Evolutionary conservation across 163 green algal genomes (phyloP).

Genomic region (Scenedesmus sp.): DNA sequence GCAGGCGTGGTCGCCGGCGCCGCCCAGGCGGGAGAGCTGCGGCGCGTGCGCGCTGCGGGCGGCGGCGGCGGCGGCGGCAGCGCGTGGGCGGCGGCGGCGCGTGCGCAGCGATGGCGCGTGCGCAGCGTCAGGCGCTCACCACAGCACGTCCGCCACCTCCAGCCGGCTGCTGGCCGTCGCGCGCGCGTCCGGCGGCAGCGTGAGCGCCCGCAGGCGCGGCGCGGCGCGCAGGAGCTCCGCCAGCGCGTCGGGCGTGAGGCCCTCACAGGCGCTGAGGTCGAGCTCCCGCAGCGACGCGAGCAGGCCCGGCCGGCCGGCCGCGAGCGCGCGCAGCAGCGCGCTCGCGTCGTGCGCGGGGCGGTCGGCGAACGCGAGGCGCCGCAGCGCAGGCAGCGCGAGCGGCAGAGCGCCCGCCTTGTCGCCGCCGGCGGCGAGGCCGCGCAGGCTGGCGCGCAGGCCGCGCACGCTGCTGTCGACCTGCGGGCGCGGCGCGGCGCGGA

Average conservation of each 20-base stretch:
- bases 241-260: conserved; percentile 6
- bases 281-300: not conserved
- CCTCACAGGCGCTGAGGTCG: conserved; percentile 14
- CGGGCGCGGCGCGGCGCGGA: not conserved
- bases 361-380: conserved; percentile 7
- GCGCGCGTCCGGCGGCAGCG: not conserved
- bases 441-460: not conserved
- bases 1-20: conserved; percentile 22
- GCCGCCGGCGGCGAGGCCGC: not conserved
- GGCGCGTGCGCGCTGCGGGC: not conserved
- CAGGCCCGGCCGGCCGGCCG: not conserved
- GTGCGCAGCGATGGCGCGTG: not conserved
- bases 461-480: not conserved
- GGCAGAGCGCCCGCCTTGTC: not conserved
- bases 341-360: not conserved
- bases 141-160: conserved; percentile 10
- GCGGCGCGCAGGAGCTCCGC: conserved; percentile 2
- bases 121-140: not conserved
- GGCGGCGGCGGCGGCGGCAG: not conserved
- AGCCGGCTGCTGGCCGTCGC: not conserved
- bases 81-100: not conserved
- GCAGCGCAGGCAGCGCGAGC: not conserved
- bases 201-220: not conserved
- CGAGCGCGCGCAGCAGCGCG: not conserved
- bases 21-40: conserved; percentile 2